These are phyloP conservation scores for Diospyros lotus DNA, from an alignment of 148 eudicot species.

Conservation along the genomic window DNA sequence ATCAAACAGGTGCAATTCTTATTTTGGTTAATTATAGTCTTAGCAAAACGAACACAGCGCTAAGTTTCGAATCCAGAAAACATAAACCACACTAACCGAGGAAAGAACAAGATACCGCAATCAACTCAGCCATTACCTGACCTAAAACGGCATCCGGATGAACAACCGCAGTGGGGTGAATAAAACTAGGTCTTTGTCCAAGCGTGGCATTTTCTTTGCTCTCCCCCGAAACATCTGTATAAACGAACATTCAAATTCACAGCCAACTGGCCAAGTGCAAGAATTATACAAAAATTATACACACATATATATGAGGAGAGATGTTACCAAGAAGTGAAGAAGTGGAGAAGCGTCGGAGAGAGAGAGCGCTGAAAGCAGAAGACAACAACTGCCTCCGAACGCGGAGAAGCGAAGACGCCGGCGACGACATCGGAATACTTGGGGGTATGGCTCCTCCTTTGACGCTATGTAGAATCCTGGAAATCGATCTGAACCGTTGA, in stretches of 20 bases:
- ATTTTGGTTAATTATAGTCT: not conserved
- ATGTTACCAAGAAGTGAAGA: conserved; percentile 15
- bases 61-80: too few relatives aligned
- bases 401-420: conserved; percentile 14
- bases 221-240: conserved; percentile 36
- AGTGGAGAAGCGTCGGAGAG: conserved; percentile 16
- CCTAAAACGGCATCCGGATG: conserved; percentile 73
- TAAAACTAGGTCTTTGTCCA: conserved; percentile 22
- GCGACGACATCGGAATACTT: not conserved
- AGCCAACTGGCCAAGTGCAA: not conserved
- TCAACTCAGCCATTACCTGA: conserved; percentile 32
- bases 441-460: not conserved
- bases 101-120: not conserved
- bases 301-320: not conserved
- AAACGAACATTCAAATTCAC: conserved; percentile 14
- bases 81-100: not conserved
- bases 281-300: too few relatives aligned
- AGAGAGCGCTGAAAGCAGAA: conserved; percentile 13
- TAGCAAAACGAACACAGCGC: too few relatives aligned
- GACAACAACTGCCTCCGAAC: conserved; percentile 15
- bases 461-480: not conserved
- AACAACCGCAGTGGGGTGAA: conserved; percentile 76
- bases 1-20: not conserved
- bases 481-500: not conserved
- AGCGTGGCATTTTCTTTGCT: conserved; percentile 13